Evolutionary conservation across 1,284 basidiomycete species (phyloP), one percentile per base, ranked within the genome.

Genomic region (Ceratobasidium sp.): DNA sequence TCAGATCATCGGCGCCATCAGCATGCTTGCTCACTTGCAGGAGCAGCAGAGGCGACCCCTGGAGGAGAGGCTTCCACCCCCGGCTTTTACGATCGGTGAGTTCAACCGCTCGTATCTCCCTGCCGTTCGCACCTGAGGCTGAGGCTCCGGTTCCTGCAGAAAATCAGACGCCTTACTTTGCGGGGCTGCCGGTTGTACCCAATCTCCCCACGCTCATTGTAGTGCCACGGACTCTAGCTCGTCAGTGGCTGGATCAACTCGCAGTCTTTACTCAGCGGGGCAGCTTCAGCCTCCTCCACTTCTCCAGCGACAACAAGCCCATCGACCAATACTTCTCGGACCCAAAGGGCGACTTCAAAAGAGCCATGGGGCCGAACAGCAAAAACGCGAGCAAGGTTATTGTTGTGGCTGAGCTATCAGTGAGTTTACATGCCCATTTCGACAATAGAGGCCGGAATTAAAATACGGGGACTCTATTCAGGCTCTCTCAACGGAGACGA

Each of bases 361-460:
- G 6, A n/a, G 69, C 58, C 16, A 58, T 24, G 1, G 69, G 69
- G 1, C 69, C n/a, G 6, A 62, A 72, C 2, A 14, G 37, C 27
- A 29, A 41, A 19, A 11, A 22, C 9, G 69, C 69, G 3, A 24
- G 41, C 31, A 34, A 27, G 24, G 48, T 62, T 6, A 41, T 72
- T 4, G 37, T 72, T 0, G 16, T 72, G 9, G 69, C 69, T 9
- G 69, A 72, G 8, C 1, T 22, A 9, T 72, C 69, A 14, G 69
- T 72, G 31, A 39, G 37, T 39, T 39, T 39, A 13, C 9, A 11
- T 9, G 37, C 9, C 11, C 11, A 1, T 1, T 39, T 13, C 37
- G 37, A 39, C 9, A 9, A 11, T 1, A 11, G 9, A 11, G 37
- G 37, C 37, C 11, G 9, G 37, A 11, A 11, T 9, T 39, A 13